These are phyloP conservation scores for Lachnum nothofagi DNA, from an alignment of 2,329 filamentous ascomycete species.

Conservation along the genomic window DNA sequence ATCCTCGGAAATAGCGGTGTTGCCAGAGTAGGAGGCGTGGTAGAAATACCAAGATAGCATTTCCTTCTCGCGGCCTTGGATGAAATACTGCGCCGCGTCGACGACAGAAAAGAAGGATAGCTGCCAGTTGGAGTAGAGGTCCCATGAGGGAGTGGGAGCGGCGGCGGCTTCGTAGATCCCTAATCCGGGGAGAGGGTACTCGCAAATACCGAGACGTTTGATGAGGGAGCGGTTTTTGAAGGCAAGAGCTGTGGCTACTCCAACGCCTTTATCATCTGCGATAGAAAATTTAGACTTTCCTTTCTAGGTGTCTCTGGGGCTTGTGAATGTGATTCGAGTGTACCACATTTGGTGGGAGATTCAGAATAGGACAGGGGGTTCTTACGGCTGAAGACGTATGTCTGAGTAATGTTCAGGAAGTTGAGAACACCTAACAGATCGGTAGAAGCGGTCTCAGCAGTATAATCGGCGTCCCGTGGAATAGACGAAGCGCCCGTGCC, in stretches of 20 bases:
- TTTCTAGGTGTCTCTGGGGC: too few species aligned
- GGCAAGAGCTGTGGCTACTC: slow-evolving; percentile 39
- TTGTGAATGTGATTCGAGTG: too few species aligned
- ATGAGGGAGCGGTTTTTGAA: slow-evolving; percentile 35
- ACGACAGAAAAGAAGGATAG: slow-evolving; percentile 44
- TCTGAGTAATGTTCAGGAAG: slow-evolving; percentile 39
- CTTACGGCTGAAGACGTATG: slow-evolving; percentile 35
- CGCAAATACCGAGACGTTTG: slow-evolving; percentile 34
- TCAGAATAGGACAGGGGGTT: too few species aligned
- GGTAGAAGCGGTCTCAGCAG: slow-evolving; percentile 27
- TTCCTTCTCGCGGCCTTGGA: slow-evolving; percentile 38
- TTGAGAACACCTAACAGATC: slow-evolving; percentile 38
- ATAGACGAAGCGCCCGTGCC: slow-evolving; percentile 39
- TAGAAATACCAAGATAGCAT: slow-evolving; percentile 45
- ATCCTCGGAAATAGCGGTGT: not conserved
- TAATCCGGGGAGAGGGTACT: slow-evolving; percentile 41
- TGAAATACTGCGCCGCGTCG: slow-evolving; percentile 43
- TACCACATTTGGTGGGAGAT: too few species aligned
- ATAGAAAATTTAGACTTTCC: too few species aligned
- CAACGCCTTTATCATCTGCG: slow-evolving; percentile 43
- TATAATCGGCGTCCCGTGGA: not conserved
- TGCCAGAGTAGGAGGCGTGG: slow-evolving; percentile 40
- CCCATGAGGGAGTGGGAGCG: slow-evolving; percentile 33
- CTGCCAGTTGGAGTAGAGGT: slow-evolving; percentile 40
- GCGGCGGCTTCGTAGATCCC: slow-evolving; percentile 34